These are phyloP conservation scores for Pestalotiopsis sp. DNA, from an alignment of 2,329 filamentous ascomycete genomes.

Conservation along the genomic window DNA sequence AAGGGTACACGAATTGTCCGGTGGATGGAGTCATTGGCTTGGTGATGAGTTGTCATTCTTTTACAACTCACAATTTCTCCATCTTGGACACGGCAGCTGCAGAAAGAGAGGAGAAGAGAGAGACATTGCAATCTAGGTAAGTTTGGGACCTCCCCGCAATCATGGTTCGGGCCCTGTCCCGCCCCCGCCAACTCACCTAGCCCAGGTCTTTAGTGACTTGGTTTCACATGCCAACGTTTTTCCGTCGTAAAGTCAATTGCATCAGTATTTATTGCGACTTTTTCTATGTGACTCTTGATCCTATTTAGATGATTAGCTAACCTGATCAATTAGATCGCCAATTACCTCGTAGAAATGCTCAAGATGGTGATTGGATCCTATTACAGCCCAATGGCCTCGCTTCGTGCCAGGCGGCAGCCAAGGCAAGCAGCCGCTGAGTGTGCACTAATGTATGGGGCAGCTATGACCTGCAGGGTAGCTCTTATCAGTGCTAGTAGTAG, in stretches of 20 bases:
- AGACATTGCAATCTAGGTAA: not conserved
- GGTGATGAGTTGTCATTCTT: no score
- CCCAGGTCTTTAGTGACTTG: not conserved
- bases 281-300: not conserved
- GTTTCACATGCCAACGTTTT: not conserved
- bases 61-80: no score
- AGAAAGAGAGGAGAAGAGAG: not conserved
- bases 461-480: not conserved
- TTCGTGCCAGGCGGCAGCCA: not conserved
- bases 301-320: not conserved
- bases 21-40: no score
- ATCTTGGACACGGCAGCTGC: not conserved
- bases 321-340: not conserved
- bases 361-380: not conserved
- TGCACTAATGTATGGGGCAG: not conserved
- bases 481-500: not conserved
- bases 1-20: no score
- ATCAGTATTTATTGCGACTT: not conserved
- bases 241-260: not conserved
- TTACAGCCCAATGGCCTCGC: not conserved
- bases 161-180: not conserved
- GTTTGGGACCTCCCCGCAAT: not conserved
- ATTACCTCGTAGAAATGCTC: not conserved
- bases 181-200: not conserved
- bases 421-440: no score